Evolutionary conservation across 164 flowering plant genomes (phyloP), one percentile per base, ranked within the genome.

Genomic region (Dillenia turbinata): DNA sequence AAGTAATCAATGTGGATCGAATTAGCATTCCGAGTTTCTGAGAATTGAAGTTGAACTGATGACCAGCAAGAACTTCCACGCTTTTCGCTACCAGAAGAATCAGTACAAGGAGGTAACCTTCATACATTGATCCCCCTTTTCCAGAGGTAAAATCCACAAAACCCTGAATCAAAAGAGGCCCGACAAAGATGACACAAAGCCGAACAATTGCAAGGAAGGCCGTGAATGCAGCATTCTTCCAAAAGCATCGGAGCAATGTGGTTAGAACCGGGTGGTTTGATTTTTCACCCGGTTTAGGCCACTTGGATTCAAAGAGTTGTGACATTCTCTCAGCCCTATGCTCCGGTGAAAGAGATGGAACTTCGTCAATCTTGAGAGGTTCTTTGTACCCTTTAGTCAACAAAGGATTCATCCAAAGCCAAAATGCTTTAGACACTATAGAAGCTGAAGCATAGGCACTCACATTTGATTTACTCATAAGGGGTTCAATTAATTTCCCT

Each of bases 361-460:
- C 61, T 9, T 92, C 91, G 12, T 90, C 92, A 9, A 82, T 47
- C 51, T 67, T 83, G 3, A 95, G 75, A 26, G 96, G 86, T 1
- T 83, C 57, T 63, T 76, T 78, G 74, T 87, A 85, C 12, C 99
- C 99, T 71, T 83, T 85, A 33, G 75, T 75, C 51, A 95, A 69
- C 49, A 95, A 52, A 1, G 97, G 94, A 69, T 85, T 95, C 88
- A 95, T 74, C 99, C 97, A 95, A 12, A 79, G 52, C 92, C 87
- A 92, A 10, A 78, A 66, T 8, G 85, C 72, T 69, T 82, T 85
- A 0, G 97, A 94, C 0, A 91, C 0, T 11, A 79, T 9, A 6
- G 86, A 79, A 44, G 97, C 97, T 0, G 90, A 75, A 61, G 94
- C 86, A 61, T 75, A 94, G 0, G 75, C 79, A 17, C 75, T 81